Percentiles rank a stretch among this genome's conserved stretches.
phyloP scores from a whole-genome alignment of 192 early-diverging fungal genomes.

The Backusella tarrabulga region DNA sequence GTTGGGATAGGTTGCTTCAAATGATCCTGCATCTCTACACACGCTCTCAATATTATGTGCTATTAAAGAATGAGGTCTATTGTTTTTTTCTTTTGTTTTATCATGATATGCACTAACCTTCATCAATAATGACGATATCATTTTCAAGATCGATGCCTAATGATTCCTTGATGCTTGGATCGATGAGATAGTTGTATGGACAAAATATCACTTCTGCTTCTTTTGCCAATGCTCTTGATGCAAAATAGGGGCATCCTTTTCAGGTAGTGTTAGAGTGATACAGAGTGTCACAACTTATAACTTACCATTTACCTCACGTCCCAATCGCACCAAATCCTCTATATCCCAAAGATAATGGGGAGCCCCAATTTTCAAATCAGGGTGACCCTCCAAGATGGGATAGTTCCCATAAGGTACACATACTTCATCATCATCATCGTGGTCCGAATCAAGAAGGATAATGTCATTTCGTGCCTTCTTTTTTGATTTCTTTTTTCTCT shows the following conservation, averaged over 20 bases:
- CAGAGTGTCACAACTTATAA: too few relatives aligned
- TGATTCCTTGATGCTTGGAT: constrained; percentile 48
- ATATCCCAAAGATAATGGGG: constrained; percentile 50
- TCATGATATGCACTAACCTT: constrained; percentile 21
- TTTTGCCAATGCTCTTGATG: constrained; percentile 42
- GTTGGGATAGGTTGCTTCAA: constrained; percentile 25
- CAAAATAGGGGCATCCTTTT: constrained; percentile 55
- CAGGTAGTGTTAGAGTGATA: too few relatives aligned
- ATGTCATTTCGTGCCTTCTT: not conserved
- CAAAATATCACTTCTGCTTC: constrained; percentile 59
- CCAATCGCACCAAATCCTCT: constrained; percentile 52
- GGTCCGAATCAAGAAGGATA: not conserved
- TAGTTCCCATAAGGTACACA: constrained; percentile 22
- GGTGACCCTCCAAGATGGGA: constrained; percentile 9
- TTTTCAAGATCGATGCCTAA: constrained; percentile 46
- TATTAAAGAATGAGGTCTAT: not conserved
- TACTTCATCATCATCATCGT: not conserved
- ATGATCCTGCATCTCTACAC: constrained; percentile 49
- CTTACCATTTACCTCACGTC: constrained; percentile 19
- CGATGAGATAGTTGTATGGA: constrained; percentile 67
- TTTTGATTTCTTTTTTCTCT: not conserved
- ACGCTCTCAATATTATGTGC: constrained; percentile 63
- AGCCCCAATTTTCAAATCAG: not conserved
- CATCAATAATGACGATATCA: constrained; percentile 59
- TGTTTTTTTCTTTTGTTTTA: too few relatives aligned